phyloP scores from a whole-genome alignment of 192 early-diverging fungal species.

The Linnemannia exigua region DNA sequence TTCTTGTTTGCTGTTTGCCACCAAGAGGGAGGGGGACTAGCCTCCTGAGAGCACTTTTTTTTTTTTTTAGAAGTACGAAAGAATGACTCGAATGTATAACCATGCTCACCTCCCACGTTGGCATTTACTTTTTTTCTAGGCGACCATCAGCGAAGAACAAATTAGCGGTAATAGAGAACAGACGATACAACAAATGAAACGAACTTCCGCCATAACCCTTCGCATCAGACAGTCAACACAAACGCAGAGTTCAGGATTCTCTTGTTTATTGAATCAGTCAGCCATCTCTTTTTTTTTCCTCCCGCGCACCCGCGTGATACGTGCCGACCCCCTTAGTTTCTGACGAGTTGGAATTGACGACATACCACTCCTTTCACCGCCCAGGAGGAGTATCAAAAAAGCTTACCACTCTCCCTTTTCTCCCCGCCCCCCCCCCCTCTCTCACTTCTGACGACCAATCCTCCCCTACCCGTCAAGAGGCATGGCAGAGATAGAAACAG shows the following conservation, averaged over 20 bases:
- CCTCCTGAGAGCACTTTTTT: background rate
- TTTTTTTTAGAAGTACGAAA: too few species aligned
- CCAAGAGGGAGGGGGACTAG: too few species aligned
- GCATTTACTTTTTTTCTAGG: conserved; percentile 1
- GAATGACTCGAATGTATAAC: background rate
- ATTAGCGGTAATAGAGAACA: conserved; percentile 28
- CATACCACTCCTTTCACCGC: background rate
- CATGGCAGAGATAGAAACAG: background rate
- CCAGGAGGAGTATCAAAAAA: background rate
- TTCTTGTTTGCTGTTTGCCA: background rate
- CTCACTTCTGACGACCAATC: background rate
- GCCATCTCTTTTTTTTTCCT: background rate
- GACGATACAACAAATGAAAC: background rate
- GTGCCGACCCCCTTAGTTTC: background rate
- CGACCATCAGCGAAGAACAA: conserved; percentile 46
- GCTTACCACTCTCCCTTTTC: background rate
- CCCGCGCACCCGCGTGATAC: background rate
- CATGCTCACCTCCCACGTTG: background rate
- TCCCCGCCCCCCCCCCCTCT: background rate
- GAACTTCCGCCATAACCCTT: background rate
- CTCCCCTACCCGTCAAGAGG: background rate
- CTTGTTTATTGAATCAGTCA: background rate
- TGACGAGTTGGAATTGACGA: background rate
- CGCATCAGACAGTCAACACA: background rate
- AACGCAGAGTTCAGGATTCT: background rate